Percentiles rank a stretch among this genome's conserved stretches.
phyloP scores from a whole-genome alignment of 768 basidiomycete genomes.

The Hortiboletus campestris region DNA sequence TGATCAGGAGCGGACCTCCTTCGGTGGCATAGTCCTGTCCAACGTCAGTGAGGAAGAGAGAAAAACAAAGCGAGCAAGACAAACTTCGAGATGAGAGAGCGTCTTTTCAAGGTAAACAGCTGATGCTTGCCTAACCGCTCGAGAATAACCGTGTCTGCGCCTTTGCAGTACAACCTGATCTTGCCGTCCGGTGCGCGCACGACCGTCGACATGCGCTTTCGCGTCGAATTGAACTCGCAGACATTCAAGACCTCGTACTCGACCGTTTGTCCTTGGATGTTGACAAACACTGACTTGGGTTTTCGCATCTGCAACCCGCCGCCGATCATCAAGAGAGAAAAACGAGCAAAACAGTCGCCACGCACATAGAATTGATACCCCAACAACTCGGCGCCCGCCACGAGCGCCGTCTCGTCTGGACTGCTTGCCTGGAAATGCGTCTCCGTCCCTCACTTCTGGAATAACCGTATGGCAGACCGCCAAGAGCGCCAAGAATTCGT shows the following conservation, averaged over 20 bases:
- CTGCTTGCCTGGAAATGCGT: constrained; percentile 93
- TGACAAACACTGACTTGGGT: constrained; percentile 92
- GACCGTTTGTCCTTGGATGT: constrained; percentile 63
- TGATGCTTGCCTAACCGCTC: constrained; percentile 89
- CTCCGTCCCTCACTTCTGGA: constrained; percentile 83
- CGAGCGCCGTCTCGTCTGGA: constrained; percentile 96
- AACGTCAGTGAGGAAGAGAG: not conserved
- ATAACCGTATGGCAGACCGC: constrained; percentile 99
- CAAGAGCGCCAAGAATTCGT: constrained; percentile 77
- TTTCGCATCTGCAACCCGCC: constrained; percentile 75
- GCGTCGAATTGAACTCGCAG: constrained; percentile 97
- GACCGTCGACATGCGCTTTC: constrained; percentile 97
- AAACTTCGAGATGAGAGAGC: constrained; percentile 84
- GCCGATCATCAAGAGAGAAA: not conserved
- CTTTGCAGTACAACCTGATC: constrained; percentile 95
- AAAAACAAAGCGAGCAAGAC: constrained; percentile 6
- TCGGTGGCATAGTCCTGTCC: constrained; percentile 92
- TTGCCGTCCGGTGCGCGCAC: constrained; percentile 84
- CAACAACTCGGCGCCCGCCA: constrained; percentile 87
- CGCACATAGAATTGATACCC: constrained; percentile 93
- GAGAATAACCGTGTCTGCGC: constrained; percentile 96
- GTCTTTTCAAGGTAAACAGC: constrained; percentile 83
- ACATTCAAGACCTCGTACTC: constrained; percentile 95
- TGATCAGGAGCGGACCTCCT: too few species aligned
- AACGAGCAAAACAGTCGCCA: constrained; percentile 7